Percentiles rank a stretch among this genome's conserved stretches.
Conservation (phyloP, 148 eudicot genomes). For the Vaccinium macrocarpon region DNA sequence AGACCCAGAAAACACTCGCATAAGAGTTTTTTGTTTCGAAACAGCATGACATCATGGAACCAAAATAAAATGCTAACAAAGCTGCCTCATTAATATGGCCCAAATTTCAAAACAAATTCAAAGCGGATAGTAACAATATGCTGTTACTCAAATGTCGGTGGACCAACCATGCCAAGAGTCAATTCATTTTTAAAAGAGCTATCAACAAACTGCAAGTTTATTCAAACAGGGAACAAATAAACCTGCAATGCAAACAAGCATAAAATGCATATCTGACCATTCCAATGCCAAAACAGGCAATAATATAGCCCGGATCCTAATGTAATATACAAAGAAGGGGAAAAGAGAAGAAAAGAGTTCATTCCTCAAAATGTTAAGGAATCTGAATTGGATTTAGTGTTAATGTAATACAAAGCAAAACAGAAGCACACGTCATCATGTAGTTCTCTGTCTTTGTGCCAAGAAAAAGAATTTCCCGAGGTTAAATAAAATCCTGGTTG, state of each 20-base stretch:
- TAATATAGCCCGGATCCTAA: not conserved
- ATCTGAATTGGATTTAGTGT: too few relatives aligned
- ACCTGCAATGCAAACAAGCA: not conserved
- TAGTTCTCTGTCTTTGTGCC: too few relatives aligned
- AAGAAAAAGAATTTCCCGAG: too few relatives aligned
- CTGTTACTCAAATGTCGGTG: not conserved
- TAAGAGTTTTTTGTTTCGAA: not conserved
- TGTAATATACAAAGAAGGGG: too few relatives aligned
- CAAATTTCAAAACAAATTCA: not conserved
- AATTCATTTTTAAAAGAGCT: not conserved
- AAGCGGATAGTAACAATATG: not conserved
- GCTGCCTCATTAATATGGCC: not conserved
- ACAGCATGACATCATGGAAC: not conserved
- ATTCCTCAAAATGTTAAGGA: too few relatives aligned
- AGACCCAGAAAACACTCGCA: not conserved
- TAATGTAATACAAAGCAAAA: too few relatives aligned
- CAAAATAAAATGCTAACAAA: slow-evolving; percentile 9
- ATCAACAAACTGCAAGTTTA: not conserved
- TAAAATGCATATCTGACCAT: not conserved
- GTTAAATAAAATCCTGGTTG: too few relatives aligned
- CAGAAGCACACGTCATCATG: too few relatives aligned
- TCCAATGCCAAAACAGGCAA: not conserved
- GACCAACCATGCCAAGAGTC: not conserved
- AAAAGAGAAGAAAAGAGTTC: too few relatives aligned
- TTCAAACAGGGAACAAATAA: not conserved